Percentiles rank a stretch among this genome's conserved stretches.
Conservation (phyloP, 2,329 filamentous ascomycete genomes). For the Exophiala aquamarina region DNA sequence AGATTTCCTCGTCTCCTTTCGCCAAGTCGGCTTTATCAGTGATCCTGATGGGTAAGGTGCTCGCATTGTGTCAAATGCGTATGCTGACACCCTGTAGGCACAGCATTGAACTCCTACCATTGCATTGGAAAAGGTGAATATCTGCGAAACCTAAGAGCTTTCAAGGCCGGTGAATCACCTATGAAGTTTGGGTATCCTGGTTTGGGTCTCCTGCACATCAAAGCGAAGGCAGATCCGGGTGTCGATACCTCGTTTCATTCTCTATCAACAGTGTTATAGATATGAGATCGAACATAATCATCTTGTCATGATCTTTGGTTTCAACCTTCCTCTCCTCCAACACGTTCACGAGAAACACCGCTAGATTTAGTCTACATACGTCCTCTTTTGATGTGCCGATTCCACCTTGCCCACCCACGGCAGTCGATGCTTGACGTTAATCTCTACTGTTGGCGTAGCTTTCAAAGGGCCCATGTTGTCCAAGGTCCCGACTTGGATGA, state of each 20-base stretch:
- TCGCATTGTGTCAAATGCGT: neutral
- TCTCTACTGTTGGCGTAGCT: constrained; percentile 1
- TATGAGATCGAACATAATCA: too few relatives aligned
- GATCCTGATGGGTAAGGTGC: neutral
- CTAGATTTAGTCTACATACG: constrained; percentile 5
- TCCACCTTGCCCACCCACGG: constrained; percentile 2
- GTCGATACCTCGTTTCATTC: too few relatives aligned
- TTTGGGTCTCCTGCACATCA: too few relatives aligned
- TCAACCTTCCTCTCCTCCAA: neutral
- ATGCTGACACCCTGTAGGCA: neutral
- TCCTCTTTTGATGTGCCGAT: constrained; percentile 8
- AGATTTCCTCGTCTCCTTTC: neutral
- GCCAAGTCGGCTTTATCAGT: neutral
- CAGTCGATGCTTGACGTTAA: constrained; percentile 12
- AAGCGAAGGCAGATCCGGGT: too few relatives aligned
- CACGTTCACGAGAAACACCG: neutral
- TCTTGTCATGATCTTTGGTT: too few relatives aligned
- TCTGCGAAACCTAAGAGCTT: too few relatives aligned
- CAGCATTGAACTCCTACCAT: constrained; percentile 4
- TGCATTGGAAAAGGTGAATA: constrained; percentile 4
- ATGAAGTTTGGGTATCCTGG: too few relatives aligned
- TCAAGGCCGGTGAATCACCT: too few relatives aligned
- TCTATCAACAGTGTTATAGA: too few relatives aligned
- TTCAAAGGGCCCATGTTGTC: constrained; percentile 5
- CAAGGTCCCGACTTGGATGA: constrained; percentile 10